Base-by-base conservation (phyloP, 2,329 filamentous ascomycete species). In the Sporothrix mexicana region DNA sequence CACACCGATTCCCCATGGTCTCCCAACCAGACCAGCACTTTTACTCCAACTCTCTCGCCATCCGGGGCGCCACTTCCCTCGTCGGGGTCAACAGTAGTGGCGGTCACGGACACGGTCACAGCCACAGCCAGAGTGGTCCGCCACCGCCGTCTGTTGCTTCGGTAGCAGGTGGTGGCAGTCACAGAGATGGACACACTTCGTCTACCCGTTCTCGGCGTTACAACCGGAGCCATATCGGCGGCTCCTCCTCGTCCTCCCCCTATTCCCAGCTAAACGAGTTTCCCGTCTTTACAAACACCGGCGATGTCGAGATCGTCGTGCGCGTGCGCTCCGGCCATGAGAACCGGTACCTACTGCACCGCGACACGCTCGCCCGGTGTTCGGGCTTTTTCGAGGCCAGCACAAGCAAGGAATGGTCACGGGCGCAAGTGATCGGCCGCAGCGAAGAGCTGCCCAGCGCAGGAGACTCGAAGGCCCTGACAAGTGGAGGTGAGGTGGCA, bases 361-460 rank as follows among this genome's bases (percentile, higher is more conserved):
- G 91, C 74, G 88, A 98, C 78, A 97, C 95, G 55, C 84, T 98
- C 76, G 91, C 93, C 45, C 93, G 97, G 81, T 97, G 93, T 79
- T 97, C 94, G 6, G 94, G 94, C 17, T 98, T 97, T 84, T 98
- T 98, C 80, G 93, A 97, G 81, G 92, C 93, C 30, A 93, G 90
- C 79, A 94, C 91, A 61, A 94, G 90, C 78, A 90, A 91, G 73
- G 91, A 95, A 80, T 97, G 93, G 93, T 90, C 90, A 30, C 83
- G 83, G 74, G 81, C 83, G 7, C 82, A 80, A 64, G 74, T 73
- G 10, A 23, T 72, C 4, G 62, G 45, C 15, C 53, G 41, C 6
- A 25, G n/a, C 2, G 13, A 55, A 15, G 45, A 43, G 15, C 15
- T 15, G 9, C 57, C 13, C 8, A 17, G n/a, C 15, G 20, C 30